phyloP scores from a whole-genome alignment of 495 filamentous ascomycete species.

The Pseudotulostoma volvatum region DNA sequence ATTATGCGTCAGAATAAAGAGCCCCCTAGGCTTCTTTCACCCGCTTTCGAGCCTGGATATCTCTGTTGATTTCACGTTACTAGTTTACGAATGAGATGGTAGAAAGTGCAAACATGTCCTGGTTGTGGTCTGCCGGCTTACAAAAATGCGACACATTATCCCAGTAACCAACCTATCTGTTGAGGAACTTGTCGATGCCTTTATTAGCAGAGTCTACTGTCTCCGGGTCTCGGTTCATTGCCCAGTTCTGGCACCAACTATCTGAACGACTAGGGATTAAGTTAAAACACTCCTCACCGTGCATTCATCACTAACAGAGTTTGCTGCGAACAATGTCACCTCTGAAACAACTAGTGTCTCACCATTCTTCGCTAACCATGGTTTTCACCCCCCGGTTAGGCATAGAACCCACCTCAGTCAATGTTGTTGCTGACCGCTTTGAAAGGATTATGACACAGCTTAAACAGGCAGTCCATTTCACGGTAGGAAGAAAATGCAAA shows the following conservation, averaged over 20 bases:
- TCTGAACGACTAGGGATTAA: not conserved
- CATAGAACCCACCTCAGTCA: too few relatives aligned
- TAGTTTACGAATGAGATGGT: not conserved
- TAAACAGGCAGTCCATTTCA: too few relatives aligned
- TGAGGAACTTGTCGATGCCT: not conserved
- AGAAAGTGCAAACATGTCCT: not conserved
- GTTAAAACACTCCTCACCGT: not conserved
- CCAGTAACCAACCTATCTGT: not conserved
- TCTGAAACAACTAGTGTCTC: not conserved
- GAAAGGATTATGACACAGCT: too few relatives aligned
- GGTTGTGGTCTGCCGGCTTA: not conserved
- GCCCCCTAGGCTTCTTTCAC: not conserved
- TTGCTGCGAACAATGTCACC: not conserved
- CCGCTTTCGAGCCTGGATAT: not conserved
- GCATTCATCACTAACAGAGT: not conserved
- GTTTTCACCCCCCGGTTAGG: not conserved
- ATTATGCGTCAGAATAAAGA: not conserved
- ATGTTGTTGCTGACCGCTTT: too few relatives aligned
- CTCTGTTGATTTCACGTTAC: not conserved
- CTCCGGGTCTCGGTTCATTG: not conserved
- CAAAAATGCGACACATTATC: not conserved
- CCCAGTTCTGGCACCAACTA: not conserved
- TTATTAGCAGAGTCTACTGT: not conserved
- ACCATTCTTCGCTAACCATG: not conserved
- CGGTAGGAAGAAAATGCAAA: too few relatives aligned